A percentile compares a stretch with the other conserved stretches of the same genome.
Conservation (phyloP, 441 rosid genomes). For the Arabidopsis hybrid region DNA sequence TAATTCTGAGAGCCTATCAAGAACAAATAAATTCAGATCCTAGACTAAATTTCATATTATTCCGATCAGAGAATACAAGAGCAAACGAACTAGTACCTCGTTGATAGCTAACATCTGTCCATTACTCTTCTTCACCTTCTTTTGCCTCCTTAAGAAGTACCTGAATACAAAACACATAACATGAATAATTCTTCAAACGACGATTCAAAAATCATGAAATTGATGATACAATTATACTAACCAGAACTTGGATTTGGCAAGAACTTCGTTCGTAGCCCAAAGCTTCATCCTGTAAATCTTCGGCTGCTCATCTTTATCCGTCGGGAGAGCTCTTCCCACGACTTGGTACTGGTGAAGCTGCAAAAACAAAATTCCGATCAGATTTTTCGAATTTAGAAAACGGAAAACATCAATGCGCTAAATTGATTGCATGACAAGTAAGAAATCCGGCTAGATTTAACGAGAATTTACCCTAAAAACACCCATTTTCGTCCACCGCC, state of each 20-base stretch:
- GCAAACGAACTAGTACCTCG: constrained; percentile 49
- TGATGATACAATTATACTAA: constrained; percentile 6
- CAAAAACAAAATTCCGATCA: constrained; percentile 7
- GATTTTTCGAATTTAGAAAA: neutral
- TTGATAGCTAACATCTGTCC: constrained; percentile 73
- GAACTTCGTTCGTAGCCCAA: constrained; percentile 59
- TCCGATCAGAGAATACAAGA: neutral
- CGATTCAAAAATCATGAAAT: neutral
- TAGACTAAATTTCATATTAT: neutral
- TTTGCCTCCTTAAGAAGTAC: constrained; percentile 68
- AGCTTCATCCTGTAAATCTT: constrained; percentile 60
- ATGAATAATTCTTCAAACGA: neutral
- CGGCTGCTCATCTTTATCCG: constrained; percentile 52
- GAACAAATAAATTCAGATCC: neutral
- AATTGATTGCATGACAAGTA: too few relatives aligned
- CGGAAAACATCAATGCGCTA: neutral
- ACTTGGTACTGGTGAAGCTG: constrained; percentile 63
- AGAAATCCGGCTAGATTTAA: neutral
- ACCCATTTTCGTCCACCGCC: constrained; percentile 40
- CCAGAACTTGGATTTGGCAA: constrained; percentile 61
- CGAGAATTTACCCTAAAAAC: constrained; percentile 33
- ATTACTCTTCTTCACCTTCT: constrained; percentile 70
- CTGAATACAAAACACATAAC: constrained; percentile 22
- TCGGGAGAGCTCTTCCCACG: constrained; percentile 56
- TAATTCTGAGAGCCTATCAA: neutral